Evolutionary conservation across 768 basidiomycete species (phyloP), one percentile per base, ranked within the genome.

Genomic region (Agrocybe chaxingu): DNA sequence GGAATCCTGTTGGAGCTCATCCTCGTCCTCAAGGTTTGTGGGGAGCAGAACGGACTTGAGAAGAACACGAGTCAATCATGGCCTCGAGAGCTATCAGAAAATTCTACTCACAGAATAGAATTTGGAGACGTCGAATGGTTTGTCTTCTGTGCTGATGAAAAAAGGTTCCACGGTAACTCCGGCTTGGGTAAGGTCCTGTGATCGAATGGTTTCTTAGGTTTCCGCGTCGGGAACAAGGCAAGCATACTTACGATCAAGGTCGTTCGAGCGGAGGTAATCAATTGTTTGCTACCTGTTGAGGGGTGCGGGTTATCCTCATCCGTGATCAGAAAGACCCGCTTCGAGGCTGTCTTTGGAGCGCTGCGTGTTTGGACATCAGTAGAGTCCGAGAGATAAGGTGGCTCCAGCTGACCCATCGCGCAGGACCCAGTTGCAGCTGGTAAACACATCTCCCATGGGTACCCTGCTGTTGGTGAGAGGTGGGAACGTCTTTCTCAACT

Each of bases 291-390:
- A n/a, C 72, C 75, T 4, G 73, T 63, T 8, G 78, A 77, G 4
- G 78, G 68, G 62, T 80, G 81, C 2, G 93, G 93, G 57, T 89
- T 68, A 58, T 94, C 92, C 57, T 89, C 84, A 62, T 98, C 88
- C 0, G 97, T 98, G 38, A 99, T 89, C 35, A 96, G 71, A 64
- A 98, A 98, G 1, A 98, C 80, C 4, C 94, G 85, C 63, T 96
- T 95, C n/a, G 87, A 84, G 2, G 92, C 91, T 0, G 85, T 91
- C 62, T 94, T 92, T 16, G 86, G 84, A 7, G 90, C 88, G 8
- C 91, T 93, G 53, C 16, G 35, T 46, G 36, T 34, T 13, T 24
- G 46, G 30, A 19, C 38, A 48, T 45, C 42, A 31, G 41, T 32
- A 11, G 19, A 8, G 13, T 13, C 16, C 4, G 12, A 38, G 8